Evolutionary conservation across 306 rosid genomes (phyloP), one percentile per base, ranked within the genome.

Genomic region (Dalbergia oliveri): DNA sequence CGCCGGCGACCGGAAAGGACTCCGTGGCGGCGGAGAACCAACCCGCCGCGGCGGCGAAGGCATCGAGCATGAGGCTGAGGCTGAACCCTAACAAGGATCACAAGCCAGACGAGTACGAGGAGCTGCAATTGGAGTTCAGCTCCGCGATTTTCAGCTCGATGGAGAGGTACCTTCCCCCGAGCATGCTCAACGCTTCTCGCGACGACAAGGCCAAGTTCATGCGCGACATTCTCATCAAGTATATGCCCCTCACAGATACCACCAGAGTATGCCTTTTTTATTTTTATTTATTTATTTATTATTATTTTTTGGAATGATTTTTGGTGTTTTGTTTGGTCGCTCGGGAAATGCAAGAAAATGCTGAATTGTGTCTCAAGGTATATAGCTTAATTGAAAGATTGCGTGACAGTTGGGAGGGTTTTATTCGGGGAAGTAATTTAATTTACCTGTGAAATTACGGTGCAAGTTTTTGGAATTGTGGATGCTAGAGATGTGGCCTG

Each of bases 81-180:
- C 65, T 83, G 81, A 77, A 80, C 58, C 91, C 91, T 16, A 86
- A 70, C 84, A 86, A 83, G 84, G 89, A 83, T 21, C 91, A 88
- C 84, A 86, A 69, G 31, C 88, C 91, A 0, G 91, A 88, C 0
- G 67, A 35, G 44, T 88, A 88, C 74, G 89, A 78, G 14, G 91
- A 84, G 68, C 37, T 88, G 39, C 69, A 77, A 58, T 50, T 88
- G 82, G 91, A 88, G 8, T 88, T 77, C 79, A 64, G 67, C 66
- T 81, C 89, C 41, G 75, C 86, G 37, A 80, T 88, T 67, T 88
- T 80, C 80, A 86, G 76, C 62, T 83, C 91, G 5, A 33, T 88
- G 54, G 91, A 88, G 76, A 79, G 70, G 66, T 81, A 83, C 72
- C 76, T 88, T 72, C 91, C 88, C 47, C 84, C 89, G 1, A 81